phyloP scores from a whole-genome alignment of 257 asterid species.

The Rehmannia glutinosa region DNA sequence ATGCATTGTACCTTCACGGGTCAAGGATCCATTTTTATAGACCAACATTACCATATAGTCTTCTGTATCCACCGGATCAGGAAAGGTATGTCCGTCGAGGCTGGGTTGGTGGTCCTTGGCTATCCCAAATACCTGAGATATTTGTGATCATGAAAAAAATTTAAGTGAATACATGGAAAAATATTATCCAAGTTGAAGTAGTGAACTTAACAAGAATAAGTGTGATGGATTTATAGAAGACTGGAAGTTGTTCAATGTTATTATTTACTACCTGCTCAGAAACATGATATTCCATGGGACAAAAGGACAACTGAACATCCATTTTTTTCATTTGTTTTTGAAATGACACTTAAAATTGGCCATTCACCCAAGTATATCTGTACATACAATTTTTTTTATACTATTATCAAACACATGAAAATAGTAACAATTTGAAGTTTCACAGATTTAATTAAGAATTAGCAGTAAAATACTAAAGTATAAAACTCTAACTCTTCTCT shows the following conservation, averaged over 20 bases:
- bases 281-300: not conserved
- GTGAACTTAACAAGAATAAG: not conserved
- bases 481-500: too few relatives aligned
- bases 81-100: constrained; percentile 64
- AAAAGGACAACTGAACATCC: not conserved
- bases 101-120: constrained; percentile 50
- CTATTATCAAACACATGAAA: too few relatives aligned
- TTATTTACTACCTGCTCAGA: not conserved
- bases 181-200: not conserved
- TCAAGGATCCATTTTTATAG: constrained; percentile 66
- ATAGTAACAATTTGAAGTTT: too few relatives aligned
- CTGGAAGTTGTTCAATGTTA: not conserved
- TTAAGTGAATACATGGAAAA: not conserved
- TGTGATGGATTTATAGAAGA: not conserved
- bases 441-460: too few relatives aligned
- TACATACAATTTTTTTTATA: too few relatives aligned
- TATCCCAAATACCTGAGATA: constrained; percentile 53
- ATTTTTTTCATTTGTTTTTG: not conserved
- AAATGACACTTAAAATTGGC: not conserved
- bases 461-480: too few relatives aligned
- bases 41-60: constrained; percentile 66
- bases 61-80: constrained; percentile 55
- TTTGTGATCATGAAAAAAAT: not conserved
- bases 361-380: not conserved
- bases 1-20: constrained; percentile 56